Evolutionary conservation across 495 filamentous ascomycete genomes (phyloP), one percentile per base, ranked within the genome.

Genomic region (Pyronema omphalodes): DNA sequence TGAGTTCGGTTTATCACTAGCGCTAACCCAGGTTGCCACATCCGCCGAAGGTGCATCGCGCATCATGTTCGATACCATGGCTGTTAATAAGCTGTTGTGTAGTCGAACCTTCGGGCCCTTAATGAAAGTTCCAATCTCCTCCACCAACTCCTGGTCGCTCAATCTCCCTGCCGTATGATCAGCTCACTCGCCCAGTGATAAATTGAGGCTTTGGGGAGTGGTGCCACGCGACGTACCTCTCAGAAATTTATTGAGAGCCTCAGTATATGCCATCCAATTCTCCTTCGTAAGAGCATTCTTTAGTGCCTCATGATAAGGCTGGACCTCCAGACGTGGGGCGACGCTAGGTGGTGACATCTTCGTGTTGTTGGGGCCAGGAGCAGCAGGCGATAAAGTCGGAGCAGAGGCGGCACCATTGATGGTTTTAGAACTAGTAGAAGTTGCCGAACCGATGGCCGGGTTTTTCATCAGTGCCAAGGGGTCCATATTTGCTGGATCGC

Each of bases 21-120:
- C 85, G 59, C 84, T 87, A 52, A 98, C 91, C 88, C 88, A 98
- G 60, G 77, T 84, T 55, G 91, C 93, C 60, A 93, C 83, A 58
- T 87, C 88, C 68, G 83, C 80, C 64, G 94, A 88, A 6, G 91
- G 91, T 63, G 84, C 78, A 67, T 98, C 91, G 55, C 91, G 76
- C 19, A 78, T 82, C 46, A 84, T 74, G 70, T 98, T 98, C 56
- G 77, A 83, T 63, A 83, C 84, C 63, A 98, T 82, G 37, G 83
- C 86, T 63, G 79, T 76, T 51, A 95, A 68, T 52, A 96, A 80
- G 64, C 86, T 83, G 67, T 98, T 98, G 68, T 98, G 91, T 14
- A 91, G 76, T 65, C 93, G 85, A 63, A 82, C 78, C 44, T 69
- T 81, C 62, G 79, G 74, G 46, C 82, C 76, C 63, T 81, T 78